Base-by-base conservation (phyloP, 1,284 basidiomycete genomes). In the Cutaneotrichosporon cavernicola region DNA sequence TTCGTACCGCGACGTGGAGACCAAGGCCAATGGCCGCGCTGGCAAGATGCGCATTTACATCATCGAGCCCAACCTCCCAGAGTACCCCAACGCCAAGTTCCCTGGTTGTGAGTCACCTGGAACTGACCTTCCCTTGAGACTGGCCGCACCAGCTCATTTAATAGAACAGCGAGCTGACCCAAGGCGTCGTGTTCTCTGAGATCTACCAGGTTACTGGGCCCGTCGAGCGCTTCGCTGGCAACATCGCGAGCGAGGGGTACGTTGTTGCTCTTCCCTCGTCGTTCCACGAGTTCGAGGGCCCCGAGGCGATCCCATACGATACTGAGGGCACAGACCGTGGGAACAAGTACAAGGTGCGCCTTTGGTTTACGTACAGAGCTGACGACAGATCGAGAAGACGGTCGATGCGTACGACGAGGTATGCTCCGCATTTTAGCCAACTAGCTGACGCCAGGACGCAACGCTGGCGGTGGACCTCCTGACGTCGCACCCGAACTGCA, bases 241-340 rank as follows among this genome's bases (percentile, higher is more conserved):
- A 93, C 81, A 95, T 97, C 71, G 93, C 93, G 1, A 90, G 90
- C 64, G 91, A 95, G 63, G 92, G 79, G 13, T 80, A 74, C 52
- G 70, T 79, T 30, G 75, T 78, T 16, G 78, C 79, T 6, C 72
- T 76, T 1, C 77, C 79, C 16, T 76, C 74, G 16, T 72, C 70
- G 2, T 97, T 90, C 79, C 93, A 97, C 74, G 93, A 97, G 75
- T 96, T 95, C 65, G 86, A 92, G 76, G 89, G 90, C 0, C 89
- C 91, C 0, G 91, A 92, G 60, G 81, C 92, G 0, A 88, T 97
- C 64, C 86, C 91, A 0, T 97, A 96, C 74, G 92, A 95, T 74
- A 83, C 81, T 0, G 89, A 92, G 83, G 92, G 92, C 85, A 94
- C 93, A 22, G 91, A 94, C 75, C 82, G 89, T 68, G 93, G 93